Evolutionary conservation across 345 rosid species (phyloP), one percentile per base, ranked within the genome.

Genomic region (rapeseed (Brassica napus)): DNA sequence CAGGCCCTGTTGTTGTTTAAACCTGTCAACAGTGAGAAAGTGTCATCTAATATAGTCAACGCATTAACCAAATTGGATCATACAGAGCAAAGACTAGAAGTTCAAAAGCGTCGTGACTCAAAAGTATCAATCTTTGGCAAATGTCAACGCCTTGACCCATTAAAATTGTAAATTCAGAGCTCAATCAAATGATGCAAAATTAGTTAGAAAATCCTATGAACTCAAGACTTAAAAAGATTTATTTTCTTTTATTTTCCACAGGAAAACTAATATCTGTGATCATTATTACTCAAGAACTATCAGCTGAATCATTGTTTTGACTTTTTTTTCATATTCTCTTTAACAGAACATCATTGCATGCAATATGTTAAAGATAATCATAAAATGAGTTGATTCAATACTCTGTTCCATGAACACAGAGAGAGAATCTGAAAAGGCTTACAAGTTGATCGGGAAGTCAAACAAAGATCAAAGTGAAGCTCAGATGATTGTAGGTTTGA

Each of bases 271-370:
- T 37, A 44, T 14, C n/a, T 28, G 23, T 54, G 52, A 62, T 77
- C 68, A 77, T 77, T 4, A 16, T 77, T 4, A 16, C 64, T 12
- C n/a, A 28, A 31, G 58, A 35, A 55, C 66, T 24, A 58, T 44
- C 30, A 78, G 21, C 28, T 0, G 62, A 58, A 57, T 66, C 69
- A 79, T 66, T 52, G 57, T 52, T 4, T 5, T 52, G 57, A n/a
- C 57, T 52, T n/a, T 52, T 47, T 6, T n/a, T 42, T n/a, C 26
- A 6, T 8, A 34, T 7, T 28, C 4, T 15, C 71, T 74, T 68
- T 34, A 37, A 1, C n/a, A 68, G 52, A 73, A 15, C 49, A 80
- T 80, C 79, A 74, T 69, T 80, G 79, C 83, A 80, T 80, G 83
- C 75, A 80, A 54, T 28, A 54, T 60, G 30, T 47, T 14, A 14